A percentile compares a stretch with the other conserved stretches of the same genome.
Conservation (phyloP, 2,329 filamentous ascomycete genomes). For the Claviceps pazoutovae region DNA sequence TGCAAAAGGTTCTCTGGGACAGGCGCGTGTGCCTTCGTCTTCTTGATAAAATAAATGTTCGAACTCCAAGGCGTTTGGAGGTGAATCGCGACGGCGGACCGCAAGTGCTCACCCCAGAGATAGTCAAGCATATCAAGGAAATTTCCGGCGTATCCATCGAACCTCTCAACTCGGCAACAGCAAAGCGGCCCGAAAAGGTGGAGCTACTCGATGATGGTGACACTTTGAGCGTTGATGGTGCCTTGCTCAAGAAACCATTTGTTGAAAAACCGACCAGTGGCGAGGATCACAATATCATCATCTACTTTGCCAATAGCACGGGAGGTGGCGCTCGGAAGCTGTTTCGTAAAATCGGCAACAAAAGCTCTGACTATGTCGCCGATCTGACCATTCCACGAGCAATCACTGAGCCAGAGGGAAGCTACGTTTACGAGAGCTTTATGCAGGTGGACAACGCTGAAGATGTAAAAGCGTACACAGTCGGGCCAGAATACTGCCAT, state of each 20-base stretch:
- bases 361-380: conserved; percentile 87
- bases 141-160: conserved; percentile 65
- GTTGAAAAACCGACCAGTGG: conserved; percentile 98
- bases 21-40: conserved; percentile 78
- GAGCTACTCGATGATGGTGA: conserved; percentile 85
- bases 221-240: conserved; percentile 74
- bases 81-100: conserved; percentile 90
- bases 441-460: conserved; percentile 93
- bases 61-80: conserved; percentile 76
- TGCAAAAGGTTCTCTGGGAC: conserved; percentile 97
- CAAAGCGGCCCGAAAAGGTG: conserved; percentile 55
- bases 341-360: conserved; percentile 96
- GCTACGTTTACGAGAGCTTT: conserved; percentile 95
- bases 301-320: conserved; percentile 80
- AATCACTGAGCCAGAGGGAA: conserved; percentile 65
- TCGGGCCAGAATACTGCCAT: conserved; percentile 84
- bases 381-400: conserved; percentile 63
- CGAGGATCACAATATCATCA: conserved; percentile 97
- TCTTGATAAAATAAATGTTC: conserved; percentile 77
- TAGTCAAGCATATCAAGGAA: conserved; percentile 66
- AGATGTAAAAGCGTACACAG: conserved; percentile 97
- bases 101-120: conserved; percentile 59
- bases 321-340: conserved; percentile 83
- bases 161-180: conserved; percentile 48
- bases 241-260: conserved; percentile 75